These are phyloP conservation scores for Phytopythium aichiense DNA, from an alignment of 352 stramenopile species.

Conservation along the genomic window DNA sequence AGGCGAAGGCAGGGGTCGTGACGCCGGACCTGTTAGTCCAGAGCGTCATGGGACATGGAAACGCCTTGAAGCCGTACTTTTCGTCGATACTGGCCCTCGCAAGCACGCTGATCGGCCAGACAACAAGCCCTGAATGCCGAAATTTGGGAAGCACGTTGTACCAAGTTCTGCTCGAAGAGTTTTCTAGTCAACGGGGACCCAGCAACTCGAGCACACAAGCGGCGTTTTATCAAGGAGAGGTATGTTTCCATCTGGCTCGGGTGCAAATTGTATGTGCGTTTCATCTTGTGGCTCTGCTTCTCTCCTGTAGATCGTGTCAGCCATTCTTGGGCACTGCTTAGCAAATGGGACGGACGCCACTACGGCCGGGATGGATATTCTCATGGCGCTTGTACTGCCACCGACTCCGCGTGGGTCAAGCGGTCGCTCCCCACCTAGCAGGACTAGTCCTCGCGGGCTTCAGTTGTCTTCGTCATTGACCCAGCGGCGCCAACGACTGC, in stretches of 20 bases:
- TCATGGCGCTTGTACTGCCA: constrained; percentile 23
- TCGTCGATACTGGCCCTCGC: constrained; percentile 33
- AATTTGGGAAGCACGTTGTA: constrained; percentile 34
- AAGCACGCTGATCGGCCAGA: constrained; percentile 23
- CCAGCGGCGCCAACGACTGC: constrained; percentile 20
- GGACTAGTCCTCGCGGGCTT: not conserved
- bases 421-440: not conserved
- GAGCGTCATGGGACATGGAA: constrained; percentile 29
- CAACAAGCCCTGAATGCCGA: constrained; percentile 11
- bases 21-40: constrained; percentile 21
- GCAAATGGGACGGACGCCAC: constrained; percentile 20
- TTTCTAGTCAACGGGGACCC: constrained; percentile 14
- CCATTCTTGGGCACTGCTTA: constrained; percentile 30
- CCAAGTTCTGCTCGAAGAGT: constrained; percentile 49
- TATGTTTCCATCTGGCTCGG: constrained; percentile 9
- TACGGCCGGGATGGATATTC: constrained; percentile 32
- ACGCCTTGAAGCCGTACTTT: constrained; percentile 42
- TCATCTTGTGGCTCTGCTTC: not conserved
- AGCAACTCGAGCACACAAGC: constrained; percentile 18
- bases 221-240: constrained; percentile 49
- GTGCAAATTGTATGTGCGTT: not conserved
- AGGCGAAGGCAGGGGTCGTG: constrained; percentile 22
- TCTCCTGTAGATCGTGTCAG: constrained; percentile 27
- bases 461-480: constrained; percentile 3
- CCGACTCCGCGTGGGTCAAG: not conserved